Evolutionary conservation across 352 stramenopile species (phyloP), one percentile per base, ranked within the genome.

Genomic region (Pythium pyrilobum): DNA sequence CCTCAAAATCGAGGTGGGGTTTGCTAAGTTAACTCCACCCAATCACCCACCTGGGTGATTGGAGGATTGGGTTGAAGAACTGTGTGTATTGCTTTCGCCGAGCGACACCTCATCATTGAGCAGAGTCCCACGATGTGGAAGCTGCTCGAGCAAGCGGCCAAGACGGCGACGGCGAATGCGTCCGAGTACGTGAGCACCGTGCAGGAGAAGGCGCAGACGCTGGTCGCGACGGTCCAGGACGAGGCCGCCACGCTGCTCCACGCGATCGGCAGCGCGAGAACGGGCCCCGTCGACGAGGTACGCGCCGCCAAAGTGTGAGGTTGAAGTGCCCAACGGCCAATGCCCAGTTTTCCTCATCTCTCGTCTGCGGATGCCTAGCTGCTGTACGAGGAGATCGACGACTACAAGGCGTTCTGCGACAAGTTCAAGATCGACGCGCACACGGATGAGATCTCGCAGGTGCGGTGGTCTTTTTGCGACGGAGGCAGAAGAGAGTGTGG

Each of bases 261-360:
- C 41, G 71, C 81, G 45, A 85, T 92, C 42, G 72, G 77, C 51
- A 76, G 66, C 13, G 56, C 69, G 42, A 73, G 71, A 39, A 59
- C 60, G 18, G 79, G 79, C 15, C 83, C 83, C 5, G 81, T 94
- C 33, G 83, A 94, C 49, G 83, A 94, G 71, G 72, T 85, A 55
- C 18, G 32, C 25, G 15, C 13, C 23, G 18, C 16, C 7, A 51
- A 37, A 11, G 31, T 49, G 12, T 43, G 27, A 51, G 16, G 46
- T 53, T 53, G 46, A 53, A 53, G 46, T 53, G 15, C 8, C 2
- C 23, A 42, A n/a, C n/a, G n/a, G n/a, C n/a, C n/a, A n/a, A n/a
- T n/a, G n/a, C n/a, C 20, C 20, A 11, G 6, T 31, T 11, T 18
- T n/a, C 23, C 16, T 24, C 38, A 28, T 24, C 31, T 18, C 33